phyloP scores from a whole-genome alignment of 164 flowering plant species.

The Umbilicus rupestris region DNA sequence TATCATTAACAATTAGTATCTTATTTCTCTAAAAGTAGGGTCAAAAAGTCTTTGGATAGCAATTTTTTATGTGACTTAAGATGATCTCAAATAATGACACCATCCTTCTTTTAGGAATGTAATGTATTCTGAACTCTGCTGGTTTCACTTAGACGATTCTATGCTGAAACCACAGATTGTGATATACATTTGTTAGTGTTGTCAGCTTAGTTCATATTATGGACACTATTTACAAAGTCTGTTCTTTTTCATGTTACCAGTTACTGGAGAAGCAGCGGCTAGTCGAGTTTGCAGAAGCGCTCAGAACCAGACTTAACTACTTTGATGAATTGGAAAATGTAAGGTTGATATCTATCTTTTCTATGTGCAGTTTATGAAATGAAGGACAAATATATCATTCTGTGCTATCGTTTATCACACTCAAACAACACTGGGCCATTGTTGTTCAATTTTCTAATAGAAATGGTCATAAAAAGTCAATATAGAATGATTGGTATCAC shows the following conservation, averaged over 20 bases:
- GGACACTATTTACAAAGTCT: background rate
- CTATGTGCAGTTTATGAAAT: constrained; percentile 5
- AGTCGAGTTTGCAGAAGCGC: constrained; percentile 88
- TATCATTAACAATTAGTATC: too few species aligned
- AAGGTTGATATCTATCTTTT: constrained; percentile 42
- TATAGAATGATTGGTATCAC: background rate
- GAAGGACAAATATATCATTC: background rate
- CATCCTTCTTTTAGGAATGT: background rate
- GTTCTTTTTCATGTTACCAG: constrained; percentile 23
- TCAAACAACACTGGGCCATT: background rate
- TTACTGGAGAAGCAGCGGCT: constrained; percentile 80
- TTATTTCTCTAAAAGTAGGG: too few species aligned
- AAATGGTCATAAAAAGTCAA: background rate
- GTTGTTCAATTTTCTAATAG: background rate
- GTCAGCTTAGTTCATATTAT: background rate
- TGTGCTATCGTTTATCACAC: background rate
- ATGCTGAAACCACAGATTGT: too few species aligned
- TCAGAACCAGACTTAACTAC: constrained; percentile 83
- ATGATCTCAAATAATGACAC: background rate
- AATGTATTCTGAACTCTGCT: too few species aligned
- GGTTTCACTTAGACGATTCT: too few species aligned
- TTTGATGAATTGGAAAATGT: constrained; percentile 99
- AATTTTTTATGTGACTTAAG: background rate
- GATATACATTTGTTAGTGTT: too few species aligned
- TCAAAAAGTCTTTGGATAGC: background rate